These are phyloP conservation scores for Citrus maxima DNA, from an alignment of 345 rosid genomes.

Conservation along the genomic window DNA sequence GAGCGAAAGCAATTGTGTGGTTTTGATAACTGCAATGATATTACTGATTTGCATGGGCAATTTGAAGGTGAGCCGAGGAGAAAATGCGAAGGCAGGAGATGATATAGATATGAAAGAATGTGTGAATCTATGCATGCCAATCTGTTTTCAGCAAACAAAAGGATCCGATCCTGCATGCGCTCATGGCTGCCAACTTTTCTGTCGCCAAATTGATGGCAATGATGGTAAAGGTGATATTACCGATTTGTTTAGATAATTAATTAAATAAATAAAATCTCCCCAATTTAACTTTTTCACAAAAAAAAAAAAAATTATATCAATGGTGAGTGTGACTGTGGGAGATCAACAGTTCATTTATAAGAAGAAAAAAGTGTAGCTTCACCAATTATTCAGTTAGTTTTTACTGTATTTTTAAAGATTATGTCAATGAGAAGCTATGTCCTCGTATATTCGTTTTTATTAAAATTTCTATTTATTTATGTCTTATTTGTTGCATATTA, in stretches of 20 bases:
- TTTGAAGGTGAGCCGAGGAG: background rate
- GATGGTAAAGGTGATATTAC: background rate
- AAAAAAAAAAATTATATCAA: background rate
- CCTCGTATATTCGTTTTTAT: too few relatives aligned
- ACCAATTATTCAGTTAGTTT: too few relatives aligned
- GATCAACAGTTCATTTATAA: background rate
- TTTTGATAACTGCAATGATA: too few relatives aligned
- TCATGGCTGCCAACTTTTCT: background rate
- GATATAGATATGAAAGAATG: background rate
- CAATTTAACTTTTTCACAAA: background rate
- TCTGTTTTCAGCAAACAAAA: background rate
- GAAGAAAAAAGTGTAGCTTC: background rate
- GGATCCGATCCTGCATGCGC: background rate
- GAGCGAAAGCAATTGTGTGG: background rate
- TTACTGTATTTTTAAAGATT: too few relatives aligned
- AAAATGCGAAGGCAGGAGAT: background rate
- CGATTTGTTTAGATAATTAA: background rate
- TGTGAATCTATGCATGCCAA: slow-evolving; percentile 1
- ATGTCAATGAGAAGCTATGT: too few relatives aligned
- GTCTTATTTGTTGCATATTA: too few relatives aligned
- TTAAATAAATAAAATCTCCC: background rate
- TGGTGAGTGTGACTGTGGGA: background rate
- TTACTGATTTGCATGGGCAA: background rate
- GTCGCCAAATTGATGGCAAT: background rate
- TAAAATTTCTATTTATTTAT: too few relatives aligned